phyloP scores from a whole-genome alignment of 163 green algal genomes.

The Scenedesmus sp. region DNA sequence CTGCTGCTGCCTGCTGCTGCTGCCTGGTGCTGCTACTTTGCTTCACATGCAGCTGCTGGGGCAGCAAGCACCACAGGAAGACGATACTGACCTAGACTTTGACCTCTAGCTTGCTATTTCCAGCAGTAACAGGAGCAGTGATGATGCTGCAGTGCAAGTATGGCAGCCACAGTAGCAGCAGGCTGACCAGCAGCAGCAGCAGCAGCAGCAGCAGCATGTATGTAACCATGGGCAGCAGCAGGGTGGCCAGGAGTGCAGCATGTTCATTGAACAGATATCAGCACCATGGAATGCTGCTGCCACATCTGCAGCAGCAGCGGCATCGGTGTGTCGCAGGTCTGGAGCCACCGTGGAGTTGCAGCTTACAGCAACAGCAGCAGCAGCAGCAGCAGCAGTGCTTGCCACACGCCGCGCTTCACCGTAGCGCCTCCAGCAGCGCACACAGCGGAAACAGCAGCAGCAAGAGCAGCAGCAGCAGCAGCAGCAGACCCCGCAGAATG shows the following conservation, averaged over 20 bases:
- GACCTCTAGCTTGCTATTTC: constrained; percentile 21
- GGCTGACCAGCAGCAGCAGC: background rate
- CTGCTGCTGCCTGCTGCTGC: background rate
- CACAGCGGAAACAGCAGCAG: background rate
- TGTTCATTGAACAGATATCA: background rate
- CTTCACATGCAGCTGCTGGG: constrained; percentile 42
- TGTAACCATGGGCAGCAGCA: background rate
- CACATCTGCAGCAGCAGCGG: background rate
- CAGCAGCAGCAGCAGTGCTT: background rate
- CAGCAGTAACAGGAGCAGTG: background rate
- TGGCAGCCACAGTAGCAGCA: background rate
- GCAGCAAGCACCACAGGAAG: background rate
- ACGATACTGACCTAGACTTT: constrained; percentile 31
- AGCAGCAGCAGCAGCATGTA: constrained; percentile 16
- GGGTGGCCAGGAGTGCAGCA: background rate
- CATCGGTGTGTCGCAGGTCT: background rate
- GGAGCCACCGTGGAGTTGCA: background rate
- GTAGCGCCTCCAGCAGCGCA: background rate
- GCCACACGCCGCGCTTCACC: background rate
- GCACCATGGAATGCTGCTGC: background rate
- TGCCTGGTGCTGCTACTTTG: background rate
- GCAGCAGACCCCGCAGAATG: background rate
- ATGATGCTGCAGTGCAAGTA: background rate
- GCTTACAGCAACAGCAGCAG: background rate
- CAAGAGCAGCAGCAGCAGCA: background rate